Conservation (phyloP, 2,329 filamentous ascomycete species). For the Fusarium sp. region DNA sequence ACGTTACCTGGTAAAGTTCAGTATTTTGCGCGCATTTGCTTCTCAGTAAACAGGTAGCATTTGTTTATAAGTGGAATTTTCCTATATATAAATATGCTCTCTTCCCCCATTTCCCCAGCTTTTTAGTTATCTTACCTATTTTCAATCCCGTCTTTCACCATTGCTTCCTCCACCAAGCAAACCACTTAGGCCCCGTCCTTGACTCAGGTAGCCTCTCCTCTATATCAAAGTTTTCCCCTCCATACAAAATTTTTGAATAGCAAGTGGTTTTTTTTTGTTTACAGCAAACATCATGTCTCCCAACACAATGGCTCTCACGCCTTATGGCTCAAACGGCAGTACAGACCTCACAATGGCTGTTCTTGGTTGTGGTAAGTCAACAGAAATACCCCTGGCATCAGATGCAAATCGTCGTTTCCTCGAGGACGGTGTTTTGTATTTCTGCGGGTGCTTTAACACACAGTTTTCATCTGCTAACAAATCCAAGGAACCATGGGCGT, state of each 20-base stretch:
- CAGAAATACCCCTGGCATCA: not conserved
- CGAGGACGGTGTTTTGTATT: not conserved
- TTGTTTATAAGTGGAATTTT: constrained; percentile 25
- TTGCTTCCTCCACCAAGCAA: constrained; percentile 6
- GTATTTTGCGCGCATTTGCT: constrained; percentile 2
- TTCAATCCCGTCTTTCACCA: constrained; percentile 12
- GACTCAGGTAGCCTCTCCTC: constrained; percentile 13
- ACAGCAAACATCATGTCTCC: constrained; percentile 42
- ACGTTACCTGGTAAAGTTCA: constrained; percentile 38
- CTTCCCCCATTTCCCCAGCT: constrained; percentile 27
- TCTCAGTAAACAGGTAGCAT: constrained; percentile 33
- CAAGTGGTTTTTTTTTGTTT: constrained; percentile 19
- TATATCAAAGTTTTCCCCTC: constrained; percentile 4
- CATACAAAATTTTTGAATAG: not conserved
- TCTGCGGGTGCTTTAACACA: not conserved
- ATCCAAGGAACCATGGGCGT: constrained; percentile 84
- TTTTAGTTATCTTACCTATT: constrained; percentile 7
- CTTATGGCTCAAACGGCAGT: constrained; percentile 51
- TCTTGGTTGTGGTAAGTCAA: constrained; percentile 79
- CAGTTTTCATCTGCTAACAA: constrained; percentile 18
- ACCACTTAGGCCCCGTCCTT: constrained; percentile 4
- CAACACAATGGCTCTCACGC: constrained; percentile 46
- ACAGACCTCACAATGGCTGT: constrained; percentile 78
- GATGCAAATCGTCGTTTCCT: not conserved
- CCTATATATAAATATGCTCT: constrained; percentile 25